Evolutionary conservation across 78 protist genomes (phyloP).

Genomic region (Reticulomyxa filosa): DNA sequence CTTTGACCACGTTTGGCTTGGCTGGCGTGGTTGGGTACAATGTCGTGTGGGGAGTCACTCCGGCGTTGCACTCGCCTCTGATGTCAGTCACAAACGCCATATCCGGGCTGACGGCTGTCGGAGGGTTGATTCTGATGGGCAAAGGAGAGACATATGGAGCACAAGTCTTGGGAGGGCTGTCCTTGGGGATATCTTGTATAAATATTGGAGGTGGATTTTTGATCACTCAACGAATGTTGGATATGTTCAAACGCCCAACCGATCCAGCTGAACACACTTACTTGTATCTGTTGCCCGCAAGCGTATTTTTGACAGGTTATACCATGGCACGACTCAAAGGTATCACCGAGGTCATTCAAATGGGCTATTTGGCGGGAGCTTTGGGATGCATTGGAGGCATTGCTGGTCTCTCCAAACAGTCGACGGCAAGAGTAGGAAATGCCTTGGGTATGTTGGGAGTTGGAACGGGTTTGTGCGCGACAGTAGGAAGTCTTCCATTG

Average conservation of each 20-base stretch:
- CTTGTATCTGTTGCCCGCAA: conserved; percentile 18
- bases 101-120: conserved; percentile 54
- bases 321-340: not conserved
- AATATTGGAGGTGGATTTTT: conserved; percentile 85
- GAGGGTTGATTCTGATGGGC: conserved; percentile 60
- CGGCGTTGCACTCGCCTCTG: conserved; percentile 89
- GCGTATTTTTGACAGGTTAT: not conserved
- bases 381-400: conserved; percentile 13
- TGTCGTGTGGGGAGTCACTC: conserved; percentile 92
- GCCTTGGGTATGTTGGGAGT: conserved; percentile 15
- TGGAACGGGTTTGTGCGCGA: conserved; percentile 4
- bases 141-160: conserved; percentile 21
- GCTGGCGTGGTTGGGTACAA: conserved; percentile 60
- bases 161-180: conserved; percentile 31
- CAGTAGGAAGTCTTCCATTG: not conserved
- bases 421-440: conserved; percentile 15
- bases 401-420: conserved; percentile 3
- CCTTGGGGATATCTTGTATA: conserved; percentile 57
- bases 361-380: not conserved
- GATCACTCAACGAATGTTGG: conserved; percentile 85
- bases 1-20: conserved; percentile 48
- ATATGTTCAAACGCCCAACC: conserved; percentile 55
- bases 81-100: conserved; percentile 94
- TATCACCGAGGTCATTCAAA: not conserved
- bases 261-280: conserved; percentile 24